Evolutionary conservation across 2,329 filamentous ascomycete genomes (phyloP).

Genomic region (Beauveria sp.): DNA sequence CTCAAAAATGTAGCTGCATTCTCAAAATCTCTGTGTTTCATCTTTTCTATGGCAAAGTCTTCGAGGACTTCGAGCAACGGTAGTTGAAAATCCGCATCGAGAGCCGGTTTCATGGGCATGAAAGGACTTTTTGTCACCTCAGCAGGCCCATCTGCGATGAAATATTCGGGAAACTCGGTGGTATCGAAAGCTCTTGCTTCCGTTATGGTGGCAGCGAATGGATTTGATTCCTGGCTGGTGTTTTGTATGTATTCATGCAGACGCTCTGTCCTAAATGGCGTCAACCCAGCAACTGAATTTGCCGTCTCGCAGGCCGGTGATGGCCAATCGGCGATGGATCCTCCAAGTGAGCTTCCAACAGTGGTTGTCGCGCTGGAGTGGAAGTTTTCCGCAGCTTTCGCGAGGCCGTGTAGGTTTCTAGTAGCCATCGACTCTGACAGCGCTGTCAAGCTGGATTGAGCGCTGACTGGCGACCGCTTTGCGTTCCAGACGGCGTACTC

Average conservation of each 20-base stretch:
- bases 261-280: not conserved
- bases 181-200: not conserved
- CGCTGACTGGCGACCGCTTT: not conserved
- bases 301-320: not conserved
- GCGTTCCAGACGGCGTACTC: not conserved
- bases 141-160: not conserved
- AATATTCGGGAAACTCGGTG: not conserved
- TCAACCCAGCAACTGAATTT: not conserved
- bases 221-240: not conserved
- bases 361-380: not conserved
- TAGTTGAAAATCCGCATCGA: not conserved
- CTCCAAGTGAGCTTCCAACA: not conserved
- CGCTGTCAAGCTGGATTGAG: not conserved
- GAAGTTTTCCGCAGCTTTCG: not conserved
- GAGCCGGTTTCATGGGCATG: not conserved
- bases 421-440: not conserved
- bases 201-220: not conserved
- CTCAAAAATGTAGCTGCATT: not conserved
- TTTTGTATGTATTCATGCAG: not conserved
- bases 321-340: not conserved
- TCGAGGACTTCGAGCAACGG: not conserved
- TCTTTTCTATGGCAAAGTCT: not conserved
- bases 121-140: not conserved
- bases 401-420: not conserved
- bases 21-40: not conserved